Evolutionary conservation across 2,329 filamentous ascomycete species (phyloP), one percentile per base, ranked within the genome.

Genomic region (Colletotrichum cordylinicola): DNA sequence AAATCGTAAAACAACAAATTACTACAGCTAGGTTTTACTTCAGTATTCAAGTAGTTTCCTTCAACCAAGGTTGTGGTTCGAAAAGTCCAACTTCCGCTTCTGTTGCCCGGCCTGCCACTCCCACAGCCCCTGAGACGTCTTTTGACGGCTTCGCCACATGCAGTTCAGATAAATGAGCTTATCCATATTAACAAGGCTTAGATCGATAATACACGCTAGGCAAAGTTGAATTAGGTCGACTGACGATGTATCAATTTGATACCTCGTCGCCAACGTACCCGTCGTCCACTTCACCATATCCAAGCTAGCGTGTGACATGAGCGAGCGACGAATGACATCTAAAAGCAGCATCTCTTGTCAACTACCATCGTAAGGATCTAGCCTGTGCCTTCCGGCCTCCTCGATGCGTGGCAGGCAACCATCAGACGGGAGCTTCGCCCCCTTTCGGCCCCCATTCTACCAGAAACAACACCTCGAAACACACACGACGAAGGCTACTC

Each of bases 1-100:
- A 52, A 52, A 2, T 8, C 21, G 43, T 0, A 52, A 10, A 3
- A 1, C 21, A 21, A 13, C 12, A 13, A 24, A 1, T 0, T 8
- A 8, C 2, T 52, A 12, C 0, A n/a, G 1, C 8, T 8, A 21
- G 12, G n/a, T 21, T 21, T 21, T 13, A 24, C 3, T 52, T 10
- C 6, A 21, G 2, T 15, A 13, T 21, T 10, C 43, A 13, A 3
- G 7, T 52, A 0, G n/a, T 21, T 24, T 52, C 4, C 43, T 52
- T 7, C n/a, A 12, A 12, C 4, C 43, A 52, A 2, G 43, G 1
- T 52, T 52, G 43, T 52, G 43, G n/a, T 15, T 15, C 43, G 4
- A 21, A 21, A 4, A 1, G 6, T 7, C 43, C n/a, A 24, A 2
- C 43, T 52, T 21, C 7, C 43, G 43, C 43, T 13, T 13, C 6